A percentile compares a stretch with the other conserved stretches of the same genome.
Conservation (phyloP, 1,284 basidiomycete species). For the Somion occarium region DNA sequence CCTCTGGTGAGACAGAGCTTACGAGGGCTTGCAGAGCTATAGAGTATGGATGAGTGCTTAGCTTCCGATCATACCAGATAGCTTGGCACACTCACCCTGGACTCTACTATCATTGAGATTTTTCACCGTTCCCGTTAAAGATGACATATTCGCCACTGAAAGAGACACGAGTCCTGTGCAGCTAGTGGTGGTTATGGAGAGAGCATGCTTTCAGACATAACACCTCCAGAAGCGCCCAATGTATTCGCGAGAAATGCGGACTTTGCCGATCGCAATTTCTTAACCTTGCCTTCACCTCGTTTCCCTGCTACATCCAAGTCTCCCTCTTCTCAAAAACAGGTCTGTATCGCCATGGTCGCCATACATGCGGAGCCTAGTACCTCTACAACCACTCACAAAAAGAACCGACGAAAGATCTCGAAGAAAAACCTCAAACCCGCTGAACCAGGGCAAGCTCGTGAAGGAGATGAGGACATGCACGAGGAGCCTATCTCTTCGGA, state of each 20-base stretch:
- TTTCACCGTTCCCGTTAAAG: slow-evolving; percentile 15
- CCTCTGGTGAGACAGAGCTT: slow-evolving; percentile 38
- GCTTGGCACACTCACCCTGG: slow-evolving; percentile 23
- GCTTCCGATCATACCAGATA: not conserved
- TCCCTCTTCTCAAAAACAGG: slow-evolving; percentile 9
- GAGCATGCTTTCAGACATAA: not conserved
- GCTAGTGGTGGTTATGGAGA: not conserved
- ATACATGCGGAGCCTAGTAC: slow-evolving; percentile 36
- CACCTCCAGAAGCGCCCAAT: not conserved
- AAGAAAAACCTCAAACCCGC: slow-evolving; percentile 31
- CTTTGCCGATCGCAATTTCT: slow-evolving; percentile 18
- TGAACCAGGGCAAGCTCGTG: not conserved
- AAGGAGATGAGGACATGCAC: slow-evolving; percentile 35
- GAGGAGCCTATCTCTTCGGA: slow-evolving; percentile 16
- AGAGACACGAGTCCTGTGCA: not conserved
- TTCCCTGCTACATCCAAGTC: slow-evolving; percentile 7
- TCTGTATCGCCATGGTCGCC: slow-evolving; percentile 46
- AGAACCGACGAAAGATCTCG: slow-evolving; percentile 50
- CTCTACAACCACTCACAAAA: slow-evolving; percentile 34
- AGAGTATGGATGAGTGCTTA: slow-evolving; percentile 5
- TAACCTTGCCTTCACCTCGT: slow-evolving; percentile 12
- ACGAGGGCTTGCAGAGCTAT: slow-evolving; percentile 51
- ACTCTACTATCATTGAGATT: slow-evolving; percentile 27
- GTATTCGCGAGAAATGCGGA: slow-evolving; percentile 8
- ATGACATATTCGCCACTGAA: not conserved